These are phyloP conservation scores for Trametes villosa DNA, from an alignment of 768 basidiomycete species.

Conservation along the genomic window DNA sequence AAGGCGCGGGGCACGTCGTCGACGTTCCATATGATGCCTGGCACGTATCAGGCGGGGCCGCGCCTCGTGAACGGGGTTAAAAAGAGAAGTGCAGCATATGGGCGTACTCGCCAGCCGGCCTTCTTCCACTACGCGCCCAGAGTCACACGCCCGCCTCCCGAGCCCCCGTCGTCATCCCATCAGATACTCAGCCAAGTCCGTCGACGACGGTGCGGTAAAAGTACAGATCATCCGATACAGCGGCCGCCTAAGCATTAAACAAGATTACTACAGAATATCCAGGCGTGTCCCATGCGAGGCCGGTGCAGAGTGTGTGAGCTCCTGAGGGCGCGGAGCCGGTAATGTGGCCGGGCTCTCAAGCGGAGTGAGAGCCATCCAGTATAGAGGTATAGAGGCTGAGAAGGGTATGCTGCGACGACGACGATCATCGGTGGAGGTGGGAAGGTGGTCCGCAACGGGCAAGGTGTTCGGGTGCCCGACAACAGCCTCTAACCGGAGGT, in stretches of 20 bases:
- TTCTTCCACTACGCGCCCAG: conserved; percentile 3
- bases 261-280: conserved; percentile 24
- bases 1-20: conserved; percentile 6
- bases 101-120: conserved; percentile 12
- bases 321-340: conserved; percentile 1
- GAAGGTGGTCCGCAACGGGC: conserved; percentile 4
- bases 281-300: conserved; percentile 13
- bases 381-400: conserved; percentile 23
- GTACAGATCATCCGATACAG: conserved; percentile 27
- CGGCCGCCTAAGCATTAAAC: conserved; percentile 19
- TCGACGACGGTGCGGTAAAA: conserved; percentile 17
- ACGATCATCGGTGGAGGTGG: conserved; percentile 18
- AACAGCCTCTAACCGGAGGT: neutral
- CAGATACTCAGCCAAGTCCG: conserved; percentile 11
- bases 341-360: conserved; percentile 20
- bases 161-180: conserved; percentile 2
- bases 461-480: neutral
- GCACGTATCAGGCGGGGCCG: conserved; percentile 8
- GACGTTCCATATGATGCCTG: conserved; percentile 10
- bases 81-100: conserved; percentile 17
- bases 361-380: conserved; percentile 20
- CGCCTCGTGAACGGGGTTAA: conserved; percentile 15
- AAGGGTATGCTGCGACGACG: conserved; percentile 21
- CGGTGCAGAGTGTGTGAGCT: conserved; percentile 16
- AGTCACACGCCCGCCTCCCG: conserved; percentile 17